Base-by-base conservation (phyloP, 495 filamentous ascomycete genomes). In the Margaritispora aquatica region DNA sequence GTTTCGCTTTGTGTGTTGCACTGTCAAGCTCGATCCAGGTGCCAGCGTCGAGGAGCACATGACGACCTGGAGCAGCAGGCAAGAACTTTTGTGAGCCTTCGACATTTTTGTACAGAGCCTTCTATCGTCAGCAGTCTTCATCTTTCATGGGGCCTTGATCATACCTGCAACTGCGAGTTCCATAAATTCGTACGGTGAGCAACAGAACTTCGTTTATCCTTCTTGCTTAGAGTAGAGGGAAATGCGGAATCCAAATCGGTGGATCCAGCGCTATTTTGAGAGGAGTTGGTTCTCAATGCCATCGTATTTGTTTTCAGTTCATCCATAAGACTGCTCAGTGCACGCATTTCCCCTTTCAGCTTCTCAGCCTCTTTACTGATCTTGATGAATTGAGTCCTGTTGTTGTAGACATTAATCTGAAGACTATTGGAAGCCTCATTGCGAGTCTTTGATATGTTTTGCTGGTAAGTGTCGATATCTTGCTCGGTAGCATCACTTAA, bases 311-410 rank as follows among this genome's bases (percentile, higher is more conserved):
- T 70, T 54, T 84, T 88, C 10, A 99, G 79, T 60, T 99, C 94
- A 23, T 88, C 86, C 84, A 97, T 96, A 46, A 97, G 78, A 47
- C 86, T 85, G 20, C 88, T 81, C 2, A 99, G 84, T 1, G 88
- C 86, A 22, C 92, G 84, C 93, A 99, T 97, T 71, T 99, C 94
- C 48, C 85, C 82, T 69, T 96, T 97, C 54, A 99, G 82, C 72
- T 96, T 96, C 67, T 99, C 94, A 1, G 96, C 96, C 73, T 99
- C 95, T 74, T 96, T 94, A 71, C 90, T 96, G 72, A 99, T 97
- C 66, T 95, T 93, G 77, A 99, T 96, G 73, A 99, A 99, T 66
- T 97, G 93, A 0, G 92, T 96, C 48, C 94, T 86, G 72, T 99
- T 99, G 68, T 97, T 92, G 71, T 93, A 96, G 29, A 99, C 90